A percentile compares a stretch with the other conserved stretches of the same genome.
Evolutionary conservation across 495 filamentous ascomycete genomes (phyloP).

Genomic region (Eremomyces bilateralis): DNA sequence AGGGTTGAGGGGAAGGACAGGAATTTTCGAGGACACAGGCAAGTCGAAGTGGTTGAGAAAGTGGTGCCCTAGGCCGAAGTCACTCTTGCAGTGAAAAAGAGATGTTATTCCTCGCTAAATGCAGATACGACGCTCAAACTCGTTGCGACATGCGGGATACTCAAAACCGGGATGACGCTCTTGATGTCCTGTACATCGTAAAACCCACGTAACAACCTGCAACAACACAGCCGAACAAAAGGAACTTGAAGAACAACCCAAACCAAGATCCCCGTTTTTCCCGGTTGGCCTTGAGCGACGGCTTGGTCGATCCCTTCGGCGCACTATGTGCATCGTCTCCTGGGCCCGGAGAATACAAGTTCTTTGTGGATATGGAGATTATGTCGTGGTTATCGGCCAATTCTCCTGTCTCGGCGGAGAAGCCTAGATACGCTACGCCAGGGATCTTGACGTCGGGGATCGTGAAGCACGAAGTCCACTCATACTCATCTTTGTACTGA

Average conservation of each 20-base stretch:
- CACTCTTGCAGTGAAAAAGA: too few species aligned
- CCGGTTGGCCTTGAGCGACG: slow-evolving; percentile 3
- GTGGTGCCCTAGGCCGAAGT: too few species aligned
- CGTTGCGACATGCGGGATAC: too few species aligned
- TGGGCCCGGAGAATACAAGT: slow-evolving; percentile 39
- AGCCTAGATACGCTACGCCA: slow-evolving; percentile 80
- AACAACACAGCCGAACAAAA: slow-evolving; percentile 49
- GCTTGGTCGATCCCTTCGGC: slow-evolving; percentile 17
- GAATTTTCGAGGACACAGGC: too few species aligned
- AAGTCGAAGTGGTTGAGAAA: too few species aligned
- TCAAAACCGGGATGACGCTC: slow-evolving; percentile 62
- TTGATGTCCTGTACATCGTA: slow-evolving; percentile 55
- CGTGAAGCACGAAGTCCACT: slow-evolving; percentile 83
- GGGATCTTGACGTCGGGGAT: slow-evolving; percentile 51
- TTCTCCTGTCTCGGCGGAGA: slow-evolving; percentile 90
- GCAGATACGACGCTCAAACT: too few species aligned
- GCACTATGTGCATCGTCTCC: slow-evolving; percentile 25
- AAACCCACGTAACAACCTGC: slow-evolving; percentile 65
- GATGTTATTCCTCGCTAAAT: too few species aligned
- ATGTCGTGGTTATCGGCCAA: slow-evolving; percentile 97
- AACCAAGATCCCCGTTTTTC: slow-evolving; percentile 45
- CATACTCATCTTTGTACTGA: slow-evolving; percentile 72
- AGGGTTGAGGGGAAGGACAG: too few species aligned
- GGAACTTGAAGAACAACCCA: slow-evolving; percentile 78
- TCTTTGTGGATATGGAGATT: slow-evolving; percentile 67